Conservation (phyloP, 2,329 filamentous ascomycete species). For the Hyphodiscus sp. region DNA sequence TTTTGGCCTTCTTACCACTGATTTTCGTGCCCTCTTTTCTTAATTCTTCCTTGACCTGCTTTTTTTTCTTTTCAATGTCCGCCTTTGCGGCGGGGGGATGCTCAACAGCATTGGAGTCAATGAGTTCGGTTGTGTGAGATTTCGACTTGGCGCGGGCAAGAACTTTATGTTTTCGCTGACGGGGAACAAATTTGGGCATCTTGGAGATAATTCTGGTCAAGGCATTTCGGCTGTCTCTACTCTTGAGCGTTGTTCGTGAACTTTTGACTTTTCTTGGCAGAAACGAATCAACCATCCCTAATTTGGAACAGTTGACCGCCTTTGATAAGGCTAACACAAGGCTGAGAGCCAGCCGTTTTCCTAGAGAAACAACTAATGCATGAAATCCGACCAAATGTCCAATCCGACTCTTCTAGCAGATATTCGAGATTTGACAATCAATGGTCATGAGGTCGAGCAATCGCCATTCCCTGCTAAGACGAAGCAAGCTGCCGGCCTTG, state of each 20-base stretch:
- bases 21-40: constrained; percentile 46
- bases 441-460: constrained; percentile 8
- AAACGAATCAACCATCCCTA: background rate
- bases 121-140: constrained; percentile 32
- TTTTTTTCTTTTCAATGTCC: constrained; percentile 48
- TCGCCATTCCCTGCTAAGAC: constrained; percentile 24
- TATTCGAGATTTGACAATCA: constrained; percentile 6
- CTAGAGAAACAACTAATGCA: background rate
- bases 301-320: background rate
- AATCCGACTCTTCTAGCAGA: constrained; percentile 9
- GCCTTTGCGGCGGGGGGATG: constrained; percentile 41
- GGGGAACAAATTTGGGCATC: constrained; percentile 48
- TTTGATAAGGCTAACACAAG: constrained; percentile 11
- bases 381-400: constrained; percentile 13
- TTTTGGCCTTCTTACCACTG: constrained; percentile 60
- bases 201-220: constrained; percentile 1
- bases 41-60: constrained; percentile 47
- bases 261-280: constrained; percentile 7
- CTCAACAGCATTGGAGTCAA: constrained; percentile 50
- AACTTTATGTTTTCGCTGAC: constrained; percentile 62
- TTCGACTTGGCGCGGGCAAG: constrained; percentile 55
- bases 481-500: constrained; percentile 44
- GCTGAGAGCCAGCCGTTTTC: constrained; percentile 6
- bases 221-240: background rate
- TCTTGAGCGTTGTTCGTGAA: background rate